Conservation (phyloP, 1,284 basidiomycete genomes). For the Xerocomus nothofagi region DNA sequence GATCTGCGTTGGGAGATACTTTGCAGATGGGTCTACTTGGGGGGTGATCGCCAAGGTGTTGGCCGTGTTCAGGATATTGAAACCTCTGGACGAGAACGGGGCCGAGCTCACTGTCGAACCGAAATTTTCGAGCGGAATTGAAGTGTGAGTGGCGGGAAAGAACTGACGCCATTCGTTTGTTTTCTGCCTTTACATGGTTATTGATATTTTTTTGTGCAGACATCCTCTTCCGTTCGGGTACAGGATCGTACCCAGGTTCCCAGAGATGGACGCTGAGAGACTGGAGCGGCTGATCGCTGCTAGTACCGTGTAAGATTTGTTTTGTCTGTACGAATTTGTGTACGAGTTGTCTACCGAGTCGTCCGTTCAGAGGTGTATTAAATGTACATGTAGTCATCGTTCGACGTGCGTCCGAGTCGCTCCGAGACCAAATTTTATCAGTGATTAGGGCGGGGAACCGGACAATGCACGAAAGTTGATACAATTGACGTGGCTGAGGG, state of each 20-base stretch:
- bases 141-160: conserved; percentile 7
- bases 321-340: too few species aligned
- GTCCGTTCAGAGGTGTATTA: too few species aligned
- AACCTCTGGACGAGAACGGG: too few species aligned
- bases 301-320: too few species aligned
- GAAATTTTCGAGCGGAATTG: conserved; percentile 1
- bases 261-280: conserved; percentile 3
- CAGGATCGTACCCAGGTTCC: conserved; percentile 10
- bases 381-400: too few species aligned
- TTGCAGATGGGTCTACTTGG: conserved; percentile 20
- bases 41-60: conserved; percentile 12
- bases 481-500: too few species aligned
- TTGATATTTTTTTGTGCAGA: not conserved
- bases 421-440: too few species aligned
- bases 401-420: too few species aligned
- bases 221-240: conserved; percentile 11
- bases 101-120: conserved; percentile 13
- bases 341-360: too few species aligned
- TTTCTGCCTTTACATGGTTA: not conserved
- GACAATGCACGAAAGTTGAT: too few species aligned
- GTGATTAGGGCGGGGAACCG: too few species aligned
- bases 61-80: conserved; percentile 17
- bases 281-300: conserved; percentile 11
- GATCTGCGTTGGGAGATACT: conserved; percentile 11
- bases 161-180: too few species aligned